Conservation (phyloP, 2,329 filamentous ascomycete genomes). For the Diaporthe helianthi region DNA sequence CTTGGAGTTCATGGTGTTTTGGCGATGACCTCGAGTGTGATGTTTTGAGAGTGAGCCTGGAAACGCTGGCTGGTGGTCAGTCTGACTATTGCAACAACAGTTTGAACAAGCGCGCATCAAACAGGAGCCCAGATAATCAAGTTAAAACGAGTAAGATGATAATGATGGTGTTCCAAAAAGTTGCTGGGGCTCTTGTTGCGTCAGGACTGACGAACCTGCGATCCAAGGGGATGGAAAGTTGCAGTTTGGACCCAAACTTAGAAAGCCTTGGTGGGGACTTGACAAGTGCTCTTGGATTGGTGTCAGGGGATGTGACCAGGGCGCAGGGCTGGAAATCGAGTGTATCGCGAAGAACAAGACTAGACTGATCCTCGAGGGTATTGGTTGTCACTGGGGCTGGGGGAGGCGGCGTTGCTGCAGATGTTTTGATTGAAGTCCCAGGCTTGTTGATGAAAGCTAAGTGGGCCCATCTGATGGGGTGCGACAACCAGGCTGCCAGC, state of each 20-base stretch:
- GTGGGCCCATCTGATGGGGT: neutral
- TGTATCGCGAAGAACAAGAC: neutral
- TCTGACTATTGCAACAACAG: neutral
- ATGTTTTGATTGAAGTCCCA: slow-evolving; percentile 2
- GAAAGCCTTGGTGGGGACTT: neutral
- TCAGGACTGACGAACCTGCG: slow-evolving; percentile 13
- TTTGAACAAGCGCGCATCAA: neutral
- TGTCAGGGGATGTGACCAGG: neutral
- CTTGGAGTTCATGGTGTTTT: slow-evolving; percentile 30
- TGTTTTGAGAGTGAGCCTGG: neutral
- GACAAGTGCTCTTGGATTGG: neutral
- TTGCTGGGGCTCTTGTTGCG: neutral
- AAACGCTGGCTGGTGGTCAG: slow-evolving; percentile 5
- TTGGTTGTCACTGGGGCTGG: neutral
- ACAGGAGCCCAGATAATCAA: neutral
- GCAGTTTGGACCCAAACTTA: neutral
- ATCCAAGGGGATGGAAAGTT: neutral
- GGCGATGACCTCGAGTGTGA: slow-evolving; percentile 7
- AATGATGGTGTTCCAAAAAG: neutral
- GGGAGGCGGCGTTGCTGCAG: neutral
- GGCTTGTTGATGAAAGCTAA: neutral
- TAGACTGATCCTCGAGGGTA: neutral
- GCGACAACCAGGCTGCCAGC: slow-evolving; percentile 6
- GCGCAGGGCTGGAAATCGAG: neutral
- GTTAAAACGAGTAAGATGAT: neutral